Evolutionary conservation across 2,329 filamentous ascomycete genomes (phyloP), one percentile per base, ranked within the genome.

Genomic region (Nemania abortiva): DNA sequence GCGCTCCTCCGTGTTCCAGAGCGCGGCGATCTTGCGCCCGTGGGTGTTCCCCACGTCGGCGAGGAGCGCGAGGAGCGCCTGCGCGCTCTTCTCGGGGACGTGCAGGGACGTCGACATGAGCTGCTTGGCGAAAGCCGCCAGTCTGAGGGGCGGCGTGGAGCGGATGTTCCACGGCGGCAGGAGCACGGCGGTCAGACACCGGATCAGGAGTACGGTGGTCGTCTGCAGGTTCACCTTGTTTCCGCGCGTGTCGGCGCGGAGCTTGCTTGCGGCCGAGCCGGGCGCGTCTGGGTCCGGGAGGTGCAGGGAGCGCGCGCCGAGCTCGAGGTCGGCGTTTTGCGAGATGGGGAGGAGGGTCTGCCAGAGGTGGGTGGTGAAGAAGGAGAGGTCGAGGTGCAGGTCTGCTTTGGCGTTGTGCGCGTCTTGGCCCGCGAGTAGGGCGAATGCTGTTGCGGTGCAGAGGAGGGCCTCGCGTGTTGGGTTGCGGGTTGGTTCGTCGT

Each of bases 301-400:
- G 76, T 91, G 89, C 13, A 94, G 84, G 13, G 92, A 91, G 76
- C 91, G 94, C 66, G 85, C 85, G 57, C 92, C 91, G 69, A 93
- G 89, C 80, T 99, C 96, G 73, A 99, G 90, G 78, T 98, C 93
- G 0, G 95, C 87, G 79, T 97, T 92, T 57, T 95, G 84, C 2
- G 92, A 91, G 29, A 97, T 87, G 1, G 91, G 86, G 74, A 95
- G 88, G 5, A 99, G 87, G 18, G 92, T 92, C 74, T 90, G 91
- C 86, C 97, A 99, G 68, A 99, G 92, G 81, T 98, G 93, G 15
- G 92, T 93, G 75, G 94, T 95, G 86, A 99, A 99, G 86, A 95
- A 98, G 75, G 92, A 94, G 45, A 99, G 89, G 79, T 99, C 97
- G 57, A 99, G 90, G 76, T 95, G 92, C 4, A 98, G 87, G 53